Percentiles rank a stretch among this genome's conserved stretches.
phyloP scores from a whole-genome alignment of 2,329 filamentous ascomycete species.

The Colletotrichum sp. region DNA sequence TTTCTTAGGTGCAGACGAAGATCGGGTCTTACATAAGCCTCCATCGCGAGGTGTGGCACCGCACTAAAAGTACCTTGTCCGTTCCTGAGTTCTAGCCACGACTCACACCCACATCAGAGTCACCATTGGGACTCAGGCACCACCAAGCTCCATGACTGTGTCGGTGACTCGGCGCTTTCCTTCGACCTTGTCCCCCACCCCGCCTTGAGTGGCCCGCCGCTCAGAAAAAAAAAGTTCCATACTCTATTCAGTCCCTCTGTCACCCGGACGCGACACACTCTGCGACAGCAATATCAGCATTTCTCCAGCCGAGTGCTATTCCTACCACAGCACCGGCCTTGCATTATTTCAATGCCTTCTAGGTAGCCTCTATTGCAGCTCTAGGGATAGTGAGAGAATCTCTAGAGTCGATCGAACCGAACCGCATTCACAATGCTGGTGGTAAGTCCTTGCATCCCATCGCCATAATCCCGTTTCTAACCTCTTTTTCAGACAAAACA shows the following conservation, averaged over 20 bases:
- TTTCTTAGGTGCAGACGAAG: background rate
- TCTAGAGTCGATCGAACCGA: conserved; percentile 70
- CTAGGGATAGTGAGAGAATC: conserved; percentile 81
- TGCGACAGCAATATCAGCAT: background rate
- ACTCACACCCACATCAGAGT: background rate
- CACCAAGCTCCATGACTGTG: conserved; percentile 10
- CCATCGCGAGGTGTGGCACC: background rate
- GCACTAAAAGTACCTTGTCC: background rate
- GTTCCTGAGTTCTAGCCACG: conserved; percentile 5
- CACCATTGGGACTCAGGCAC: background rate
- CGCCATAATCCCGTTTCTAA: background rate
- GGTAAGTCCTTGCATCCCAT: conserved; percentile 45
- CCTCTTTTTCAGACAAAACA: conserved; percentile 63
- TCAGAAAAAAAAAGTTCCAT: conserved; percentile 20
- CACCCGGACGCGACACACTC: background rate
- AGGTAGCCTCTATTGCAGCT: conserved; percentile 76
- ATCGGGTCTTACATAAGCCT: conserved; percentile 1
- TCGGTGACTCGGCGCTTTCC: conserved; percentile 18
- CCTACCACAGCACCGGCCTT: background rate
- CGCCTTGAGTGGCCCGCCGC: conserved; percentile 17
- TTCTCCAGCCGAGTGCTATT: background rate
- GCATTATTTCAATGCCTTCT: conserved; percentile 59
- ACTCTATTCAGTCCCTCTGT: background rate
- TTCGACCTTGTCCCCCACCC: conserved; percentile 19
- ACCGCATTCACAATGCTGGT: conserved; percentile 39